Evolutionary conservation across 805 yeast genomes (phyloP), one percentile per base, ranked within the genome.

Genomic region (Candida awuae): DNA sequence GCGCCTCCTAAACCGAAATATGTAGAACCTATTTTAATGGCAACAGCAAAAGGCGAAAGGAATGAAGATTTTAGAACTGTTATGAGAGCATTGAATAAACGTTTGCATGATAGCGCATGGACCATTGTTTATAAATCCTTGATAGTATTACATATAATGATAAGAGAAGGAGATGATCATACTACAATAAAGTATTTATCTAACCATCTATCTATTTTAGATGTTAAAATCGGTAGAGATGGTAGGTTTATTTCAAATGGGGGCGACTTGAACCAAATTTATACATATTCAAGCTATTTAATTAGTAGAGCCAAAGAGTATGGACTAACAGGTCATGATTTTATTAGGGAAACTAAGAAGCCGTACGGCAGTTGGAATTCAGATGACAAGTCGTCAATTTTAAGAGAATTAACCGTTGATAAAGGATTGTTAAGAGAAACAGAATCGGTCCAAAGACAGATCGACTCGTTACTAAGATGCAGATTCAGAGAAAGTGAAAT

Each of bases 1-100:
- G 97, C 97, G 9, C 95, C 97, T n/a, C 98, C 98, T 6, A 92
- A 92, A 62, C 82, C 94, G 28, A 92, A 92, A 59, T 92, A 92
- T 57, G 77, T 92, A 38, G 97, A 90, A 63, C 97, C 97, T 1
- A 85, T 92, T 37, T 68, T 92, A 23, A 70, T 77, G 68, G 69
- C 82, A 21, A 81, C 87, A 2, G 69, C 71, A 35, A 67, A 68
- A 36, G 71, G 72, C 23, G 70, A 65, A 43, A 49, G 52, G 20
- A 49, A 53, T 30, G 77, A 72, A 15, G 73, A 84, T 48, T 78
- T 90, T 52, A 67, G 67, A 42, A 74, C 78, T 16, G 80, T 88
- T 27, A 77, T 88, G 77, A 66, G 70, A 35, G 68, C 84, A 1
- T 63, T 90, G 39, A 68, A 68, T 23, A 52, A 57, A 14, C 66